Conservation (phyloP, 768 basidiomycete species). For the Amanita thiersii region DNA sequence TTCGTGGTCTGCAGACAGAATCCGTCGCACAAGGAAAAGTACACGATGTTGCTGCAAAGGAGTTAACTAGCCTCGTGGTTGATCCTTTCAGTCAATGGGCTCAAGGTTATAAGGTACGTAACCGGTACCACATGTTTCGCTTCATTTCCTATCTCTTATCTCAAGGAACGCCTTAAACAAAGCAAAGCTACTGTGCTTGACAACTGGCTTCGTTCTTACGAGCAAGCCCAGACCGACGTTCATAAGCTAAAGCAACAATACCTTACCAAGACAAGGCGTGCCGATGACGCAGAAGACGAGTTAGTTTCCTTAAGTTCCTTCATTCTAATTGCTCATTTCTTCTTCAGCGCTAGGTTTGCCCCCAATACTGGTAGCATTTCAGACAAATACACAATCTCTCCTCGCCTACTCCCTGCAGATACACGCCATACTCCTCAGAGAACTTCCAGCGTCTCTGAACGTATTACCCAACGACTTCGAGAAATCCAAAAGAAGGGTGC, state of each 20-base stretch:
- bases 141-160: conserved; percentile 9
- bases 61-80: conserved; percentile 67
- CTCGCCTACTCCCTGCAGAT: conserved; percentile 53
- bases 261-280: conserved; percentile 66
- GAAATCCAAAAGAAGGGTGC: conserved; percentile 62
- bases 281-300: conserved; percentile 95
- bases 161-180: conserved; percentile 53
- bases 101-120: conserved; percentile 53
- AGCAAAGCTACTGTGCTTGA: conserved; percentile 53
- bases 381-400: conserved; percentile 81
- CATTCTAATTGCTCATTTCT: conserved; percentile 10
- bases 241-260: conserved; percentile 72
- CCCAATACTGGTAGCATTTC: conserved; percentile 48
- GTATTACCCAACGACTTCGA: conserved; percentile 75
- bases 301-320: conserved; percentile 33
- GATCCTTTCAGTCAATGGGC: conserved; percentile 83
- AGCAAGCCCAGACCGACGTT: conserved; percentile 60
- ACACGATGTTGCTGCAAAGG: conserved; percentile 64
- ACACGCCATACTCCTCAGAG: conserved; percentile 47
- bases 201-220: conserved; percentile 63
- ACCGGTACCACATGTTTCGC: conserved; percentile 8
- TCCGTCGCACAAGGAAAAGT: conserved; percentile 63
- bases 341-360: conserved; percentile 74
- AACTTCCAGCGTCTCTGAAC: conserved; percentile 77
- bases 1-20: conserved; percentile 74